These are phyloP conservation scores for Arthrobotrys musiformis DNA, from an alignment of 2,329 filamentous ascomycete genomes.

Conservation along the genomic window DNA sequence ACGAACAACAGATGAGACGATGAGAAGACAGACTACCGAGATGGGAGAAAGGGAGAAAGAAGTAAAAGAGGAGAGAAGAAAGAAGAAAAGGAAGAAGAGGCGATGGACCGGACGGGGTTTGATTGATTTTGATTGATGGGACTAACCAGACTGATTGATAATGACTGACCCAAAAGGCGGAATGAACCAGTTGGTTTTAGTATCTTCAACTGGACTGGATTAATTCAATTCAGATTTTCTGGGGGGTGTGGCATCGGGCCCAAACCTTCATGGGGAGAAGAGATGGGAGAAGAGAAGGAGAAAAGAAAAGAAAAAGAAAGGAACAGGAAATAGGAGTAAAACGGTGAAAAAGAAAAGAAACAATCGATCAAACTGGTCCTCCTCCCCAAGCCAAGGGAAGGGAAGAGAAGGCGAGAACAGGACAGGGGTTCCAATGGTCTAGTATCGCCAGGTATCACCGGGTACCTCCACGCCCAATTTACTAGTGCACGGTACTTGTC, in stretches of 20 bases:
- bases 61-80: neutral
- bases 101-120: slow-evolving; percentile 30
- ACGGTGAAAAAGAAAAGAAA: slow-evolving; percentile 43
- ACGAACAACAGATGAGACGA: neutral
- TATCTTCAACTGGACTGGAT: neutral
- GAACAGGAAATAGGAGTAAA: slow-evolving; percentile 53
- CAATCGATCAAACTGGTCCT: neutral
- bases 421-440: neutral
- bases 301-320: slow-evolving; percentile 34
- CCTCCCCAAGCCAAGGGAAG: too few relatives aligned
- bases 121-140: too few relatives aligned
- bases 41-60: slow-evolving; percentile 9
- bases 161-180: slow-evolving; percentile 6
- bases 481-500: neutral
- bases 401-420: slow-evolving; percentile 44
- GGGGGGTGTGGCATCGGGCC: slow-evolving; percentile 8
- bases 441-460: neutral
- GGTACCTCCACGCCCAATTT: slow-evolving; percentile 1
- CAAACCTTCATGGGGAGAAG: slow-evolving; percentile 14
- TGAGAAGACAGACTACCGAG: too few relatives aligned
- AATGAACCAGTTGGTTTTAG: slow-evolving; percentile 11
- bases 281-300: slow-evolving; percentile 1
- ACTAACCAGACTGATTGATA: too few relatives aligned
- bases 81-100: slow-evolving; percentile 10
- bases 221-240: slow-evolving; percentile 13